Evolutionary conservation across 2,329 filamentous ascomycete genomes (phyloP), one percentile per base, ranked within the genome.

Genomic region (Ophiocordyceps camponoti-saundersi): DNA sequence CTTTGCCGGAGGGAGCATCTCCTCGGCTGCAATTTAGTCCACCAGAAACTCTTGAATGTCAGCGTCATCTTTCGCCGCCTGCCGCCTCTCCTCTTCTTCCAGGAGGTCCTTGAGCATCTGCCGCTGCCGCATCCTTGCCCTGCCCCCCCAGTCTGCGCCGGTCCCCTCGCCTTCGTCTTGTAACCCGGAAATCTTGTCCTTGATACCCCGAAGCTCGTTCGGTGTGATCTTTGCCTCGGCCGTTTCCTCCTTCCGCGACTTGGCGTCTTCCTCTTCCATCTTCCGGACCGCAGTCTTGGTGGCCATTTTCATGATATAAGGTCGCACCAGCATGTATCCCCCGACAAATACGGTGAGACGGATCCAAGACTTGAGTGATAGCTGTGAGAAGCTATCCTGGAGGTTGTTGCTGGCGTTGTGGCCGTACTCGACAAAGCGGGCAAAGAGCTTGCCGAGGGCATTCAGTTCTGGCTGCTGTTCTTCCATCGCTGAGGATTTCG

Each of bases 41-140:
- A 75, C 70, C 60, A 88, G 61, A 55, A 82, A 77, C 62, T 88
- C 80, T 58, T 79, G 74, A 54, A 89, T 82, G 60, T 88, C 82
- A 64, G 83, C 82, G 60, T 86, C 81, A 50, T 82, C 77, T 49
- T 80, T 76, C 54, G 80, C 78, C 45, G 66, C 59, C 55, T 77
- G 71, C 53, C 72, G 67, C 54, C 75, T 62, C 64, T 75, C 68
- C 64, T 84, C 80, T 53, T 70, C 73, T 55, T 79, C 78, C 50
- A 85, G 61, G 56, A 82, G 59, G 57, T 78, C 73, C 68, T 78
- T 79, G 50, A 84, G 66, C 61, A 82, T 71, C 53, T 74, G 72
- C 57, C 80, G 73, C 66, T 86, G 81, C 54, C 82, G 73, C 60
- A 77, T 73, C 52, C 80, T 69, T 11, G 82, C 80, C 65, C 78